Base-by-base conservation (phyloP, 176 grass and related monocot species). In the Musa beccarii region DNA sequence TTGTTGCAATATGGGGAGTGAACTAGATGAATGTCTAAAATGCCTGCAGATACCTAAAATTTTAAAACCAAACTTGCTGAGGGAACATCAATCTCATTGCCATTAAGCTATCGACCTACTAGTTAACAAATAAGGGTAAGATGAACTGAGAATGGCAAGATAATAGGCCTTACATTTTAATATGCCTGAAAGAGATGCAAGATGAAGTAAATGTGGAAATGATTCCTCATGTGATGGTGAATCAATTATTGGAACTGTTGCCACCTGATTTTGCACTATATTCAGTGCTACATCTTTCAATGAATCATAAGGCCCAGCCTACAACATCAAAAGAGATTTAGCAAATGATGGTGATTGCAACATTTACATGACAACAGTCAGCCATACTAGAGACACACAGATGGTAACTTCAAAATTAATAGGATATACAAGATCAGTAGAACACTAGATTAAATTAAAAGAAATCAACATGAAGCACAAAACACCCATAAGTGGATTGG, bases 41-140 rank as follows among this genome's bases (percentile, higher is more conserved):
- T 93, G 90, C 81, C 90, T 93, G 79, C 88, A 93, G 59, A 98
- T 82, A 87, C 94, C 94, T 98, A 88, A 43, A 85, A 80, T 19
- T 81, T 77, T 69, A 70, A 70, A 20, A 28, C 8, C 68, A 51
- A 70, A 70, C 17, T 52, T 51, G 68, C 68, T 20, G 49, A 70
- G 68, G 50, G 50, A 69, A 5, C 17, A 69, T n/a, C 34, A 49
- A 50, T 69, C n/a, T 19, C 15, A 50, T 19, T 69, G 26, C 16
- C 43, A 17, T 19, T 69, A 50, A 11, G 28, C 8, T 51, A 69
- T 50, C 16, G 11, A 50, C 16, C 34, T 43, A 6, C 34, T 50
- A 20, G 34, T 69, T 69, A 69, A 49, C 43, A 20, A 49, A 11
- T 2, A 11, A 23, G 22, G n/a, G 10, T 22, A 63, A 25, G 20